Conservation (phyloP, 2,329 filamentous ascomycete genomes). For the Talaromyces marneffei region DNA sequence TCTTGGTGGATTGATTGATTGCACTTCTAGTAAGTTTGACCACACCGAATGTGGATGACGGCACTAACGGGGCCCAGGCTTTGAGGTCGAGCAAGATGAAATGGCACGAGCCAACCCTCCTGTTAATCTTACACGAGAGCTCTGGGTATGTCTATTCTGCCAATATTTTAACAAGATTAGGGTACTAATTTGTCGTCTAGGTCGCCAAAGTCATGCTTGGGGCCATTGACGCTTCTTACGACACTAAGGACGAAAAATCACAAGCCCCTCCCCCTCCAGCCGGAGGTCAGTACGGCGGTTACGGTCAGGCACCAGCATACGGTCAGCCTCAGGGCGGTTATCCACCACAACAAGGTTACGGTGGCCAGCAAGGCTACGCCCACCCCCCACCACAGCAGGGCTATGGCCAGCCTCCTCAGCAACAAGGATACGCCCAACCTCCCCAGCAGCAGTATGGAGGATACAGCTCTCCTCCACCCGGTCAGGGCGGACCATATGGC, state of each 20-base stretch:
- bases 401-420: slow-evolving; percentile 3
- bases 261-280: slow-evolving; percentile 23
- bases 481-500: neutral
- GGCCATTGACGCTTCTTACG: slow-evolving; percentile 60
- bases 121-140: slow-evolving; percentile 58
- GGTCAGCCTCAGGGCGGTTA: slow-evolving; percentile 9
- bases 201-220: slow-evolving; percentile 63
- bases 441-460: slow-evolving; percentile 12
- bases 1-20: slow-evolving; percentile 59
- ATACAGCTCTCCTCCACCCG: slow-evolving; percentile 6
- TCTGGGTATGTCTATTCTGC: slow-evolving; percentile 45
- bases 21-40: slow-evolving; percentile 57
- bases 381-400: neutral
- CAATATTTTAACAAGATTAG: too few relatives aligned
- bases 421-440: slow-evolving; percentile 10
- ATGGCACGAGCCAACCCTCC: slow-evolving; percentile 58
- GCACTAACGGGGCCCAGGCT: slow-evolving; percentile 42
- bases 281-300: slow-evolving; percentile 30
- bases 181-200: slow-evolving; percentile 25
- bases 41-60: neutral
- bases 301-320: slow-evolving; percentile 8
- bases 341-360: slow-evolving; percentile 9
- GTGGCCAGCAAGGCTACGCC: slow-evolving; percentile 4
- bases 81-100: slow-evolving; percentile 61
- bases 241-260: slow-evolving; percentile 58